Conservation (phyloP, 1,284 basidiomycete genomes). For the Malassezia nana region DNA sequence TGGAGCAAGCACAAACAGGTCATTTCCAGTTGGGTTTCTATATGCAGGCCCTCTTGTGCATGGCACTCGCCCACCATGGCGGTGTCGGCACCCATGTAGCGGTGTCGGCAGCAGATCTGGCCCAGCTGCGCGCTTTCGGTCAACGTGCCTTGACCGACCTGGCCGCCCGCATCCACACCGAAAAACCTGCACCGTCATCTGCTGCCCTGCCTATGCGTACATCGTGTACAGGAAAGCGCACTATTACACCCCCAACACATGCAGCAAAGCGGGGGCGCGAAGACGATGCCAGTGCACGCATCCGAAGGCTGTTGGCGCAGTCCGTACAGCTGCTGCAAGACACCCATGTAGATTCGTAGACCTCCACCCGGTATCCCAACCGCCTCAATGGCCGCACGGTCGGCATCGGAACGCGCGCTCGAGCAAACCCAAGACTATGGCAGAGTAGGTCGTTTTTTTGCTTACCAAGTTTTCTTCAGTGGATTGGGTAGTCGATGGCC, state of each 20-base stretch:
- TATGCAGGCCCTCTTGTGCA: conserved; percentile 4
- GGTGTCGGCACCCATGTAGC: neutral
- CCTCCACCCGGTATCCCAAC: conserved; percentile 1
- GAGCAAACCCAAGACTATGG: conserved; percentile 9
- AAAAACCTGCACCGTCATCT: neutral
- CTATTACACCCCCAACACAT: conserved; percentile 1
- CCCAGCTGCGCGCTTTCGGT: conserved; percentile 3
- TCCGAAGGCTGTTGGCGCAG: conserved; percentile 1
- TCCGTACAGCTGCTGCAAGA: neutral
- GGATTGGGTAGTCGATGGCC: conserved; percentile 46
- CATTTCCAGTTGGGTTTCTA: neutral
- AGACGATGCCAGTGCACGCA: neutral
- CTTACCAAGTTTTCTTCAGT: conserved; percentile 32
- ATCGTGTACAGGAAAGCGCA: neutral
- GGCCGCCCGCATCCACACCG: neutral
- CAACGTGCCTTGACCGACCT: conserved; percentile 5
- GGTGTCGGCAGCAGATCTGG: neutral
- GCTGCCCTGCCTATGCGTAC: neutral
- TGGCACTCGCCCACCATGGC: neutral
- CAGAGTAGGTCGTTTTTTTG: neutral
- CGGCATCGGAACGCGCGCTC: neutral
- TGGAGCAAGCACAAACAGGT: neutral
- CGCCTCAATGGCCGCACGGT: neutral
- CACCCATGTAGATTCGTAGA: neutral
- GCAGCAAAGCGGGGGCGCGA: conserved; percentile 1